A percentile compares a stretch with the other conserved stretches of the same genome.
phyloP scores from a whole-genome alignment of 495 filamentous ascomycete species.

The Physcia stellaris region DNA sequence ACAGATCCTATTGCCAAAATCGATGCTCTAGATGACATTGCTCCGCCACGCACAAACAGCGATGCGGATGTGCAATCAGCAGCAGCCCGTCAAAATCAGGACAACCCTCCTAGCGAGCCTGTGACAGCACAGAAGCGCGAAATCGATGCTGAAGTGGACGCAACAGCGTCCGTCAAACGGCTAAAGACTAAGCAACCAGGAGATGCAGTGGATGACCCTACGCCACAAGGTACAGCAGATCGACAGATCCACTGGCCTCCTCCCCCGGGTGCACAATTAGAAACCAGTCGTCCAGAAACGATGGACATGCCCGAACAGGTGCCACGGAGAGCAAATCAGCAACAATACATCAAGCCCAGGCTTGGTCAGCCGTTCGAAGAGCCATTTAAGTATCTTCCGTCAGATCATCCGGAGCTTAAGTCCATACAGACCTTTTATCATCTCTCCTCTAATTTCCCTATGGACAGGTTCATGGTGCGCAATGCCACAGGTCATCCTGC shows the following conservation, averaged over 20 bases:
- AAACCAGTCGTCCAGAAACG: slow-evolving; percentile 21
- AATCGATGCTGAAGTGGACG: slow-evolving; percentile 27
- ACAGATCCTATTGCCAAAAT: slow-evolving; percentile 32
- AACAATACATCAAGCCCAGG: slow-evolving; percentile 25
- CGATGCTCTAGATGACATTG: slow-evolving; percentile 34
- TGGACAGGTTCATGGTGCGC: slow-evolving; percentile 86
- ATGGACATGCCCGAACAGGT: background rate
- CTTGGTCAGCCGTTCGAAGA: slow-evolving; percentile 55
- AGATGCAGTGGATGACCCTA: slow-evolving; percentile 22
- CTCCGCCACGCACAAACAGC: slow-evolving; percentile 23
- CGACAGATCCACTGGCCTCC: slow-evolving; percentile 36
- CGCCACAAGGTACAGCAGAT: slow-evolving; percentile 29
- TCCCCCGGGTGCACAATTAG: slow-evolving; percentile 27
- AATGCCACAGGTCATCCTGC: slow-evolving; percentile 71
- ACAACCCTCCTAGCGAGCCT: slow-evolving; percentile 24
- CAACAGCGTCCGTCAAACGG: slow-evolving; percentile 30
- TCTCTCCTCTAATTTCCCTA: slow-evolving; percentile 67
- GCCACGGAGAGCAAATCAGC: slow-evolving; percentile 2
- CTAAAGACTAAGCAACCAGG: slow-evolving; percentile 28
- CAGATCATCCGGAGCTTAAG: slow-evolving; percentile 57
- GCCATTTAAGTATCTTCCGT: slow-evolving; percentile 75
- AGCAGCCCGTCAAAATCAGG: slow-evolving; percentile 20
- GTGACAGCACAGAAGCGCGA: slow-evolving; percentile 25
- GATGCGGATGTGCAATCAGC: slow-evolving; percentile 19
- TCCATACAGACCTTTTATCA: slow-evolving; percentile 71